phyloP scores from a whole-genome alignment of 352 stramenopile species.

The Phytophthora litchii region DNA sequence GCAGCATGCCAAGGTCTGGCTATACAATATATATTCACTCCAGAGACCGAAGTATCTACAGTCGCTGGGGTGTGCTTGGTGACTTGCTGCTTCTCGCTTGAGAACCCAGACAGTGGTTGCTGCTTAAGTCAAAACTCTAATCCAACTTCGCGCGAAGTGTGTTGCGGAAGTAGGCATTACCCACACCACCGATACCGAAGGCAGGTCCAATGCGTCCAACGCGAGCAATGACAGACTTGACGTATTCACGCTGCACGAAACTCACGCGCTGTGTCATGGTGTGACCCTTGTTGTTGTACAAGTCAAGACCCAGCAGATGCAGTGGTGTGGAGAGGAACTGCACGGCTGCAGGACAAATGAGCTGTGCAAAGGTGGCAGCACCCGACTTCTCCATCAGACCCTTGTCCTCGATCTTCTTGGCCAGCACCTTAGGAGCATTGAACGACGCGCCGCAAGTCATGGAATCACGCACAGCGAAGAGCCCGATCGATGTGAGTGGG shows the following conservation, averaged over 20 bases:
- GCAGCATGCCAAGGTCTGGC: constrained; percentile 28
- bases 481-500: constrained; percentile 73
- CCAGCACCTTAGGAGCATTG: constrained; percentile 79
- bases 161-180: constrained; percentile 79
- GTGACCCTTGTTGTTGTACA: constrained; percentile 87
- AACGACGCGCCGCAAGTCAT: constrained; percentile 89
- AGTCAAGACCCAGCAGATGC: constrained; percentile 86
- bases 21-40: constrained; percentile 35
- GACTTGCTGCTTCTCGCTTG: constrained; percentile 26
- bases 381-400: constrained; percentile 48
- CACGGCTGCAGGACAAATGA: constrained; percentile 82
- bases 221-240: constrained; percentile 83
- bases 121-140: constrained; percentile 30
- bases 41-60: constrained; percentile 11
- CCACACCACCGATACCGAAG: constrained; percentile 90
- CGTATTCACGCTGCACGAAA: constrained; percentile 85
- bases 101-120: constrained; percentile 13
- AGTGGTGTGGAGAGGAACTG: constrained; percentile 91
- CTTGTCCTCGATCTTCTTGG: constrained; percentile 64
- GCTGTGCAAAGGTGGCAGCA: constrained; percentile 74
- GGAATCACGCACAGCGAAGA: constrained; percentile 90
- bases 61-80: constrained; percentile 17
- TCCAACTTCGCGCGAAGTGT: constrained; percentile 46
- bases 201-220: constrained; percentile 89
- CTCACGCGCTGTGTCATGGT: constrained; percentile 34